phyloP scores from a whole-genome alignment of 169 alveolate genomes.

The Perkinsus olseni region DNA sequence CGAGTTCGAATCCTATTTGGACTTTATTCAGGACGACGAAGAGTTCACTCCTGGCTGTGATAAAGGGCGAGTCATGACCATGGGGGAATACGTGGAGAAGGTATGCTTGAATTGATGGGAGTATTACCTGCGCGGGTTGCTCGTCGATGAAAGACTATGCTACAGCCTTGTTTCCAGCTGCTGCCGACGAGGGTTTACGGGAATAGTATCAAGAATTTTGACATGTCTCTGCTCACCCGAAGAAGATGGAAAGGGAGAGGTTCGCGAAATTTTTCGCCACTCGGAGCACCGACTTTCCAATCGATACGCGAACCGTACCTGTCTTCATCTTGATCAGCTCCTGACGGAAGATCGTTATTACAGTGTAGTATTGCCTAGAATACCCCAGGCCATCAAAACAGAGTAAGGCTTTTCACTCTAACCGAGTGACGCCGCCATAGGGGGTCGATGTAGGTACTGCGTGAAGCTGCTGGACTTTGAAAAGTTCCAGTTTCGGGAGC shows the following conservation, averaged over 20 bases:
- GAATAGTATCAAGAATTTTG: too few relatives aligned
- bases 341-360: background rate
- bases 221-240: too few relatives aligned
- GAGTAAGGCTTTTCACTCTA: background rate
- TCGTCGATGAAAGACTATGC: too few relatives aligned
- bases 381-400: background rate
- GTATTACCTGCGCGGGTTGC: too few relatives aligned
- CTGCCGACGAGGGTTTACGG: too few relatives aligned
- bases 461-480: background rate
- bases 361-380: background rate
- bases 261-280: too few relatives aligned
- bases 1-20: background rate
- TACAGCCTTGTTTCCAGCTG: too few relatives aligned
- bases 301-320: too few relatives aligned
- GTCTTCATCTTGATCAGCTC: background rate
- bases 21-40: background rate
- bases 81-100: background rate
- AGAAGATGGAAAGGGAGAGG: too few relatives aligned
- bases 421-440: too few relatives aligned
- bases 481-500: background rate
- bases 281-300: too few relatives aligned
- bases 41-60: background rate
- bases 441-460: background rate
- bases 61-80: background rate
- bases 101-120: too few relatives aligned